These are phyloP conservation scores for Fomitopsis serialis DNA, from an alignment of 768 basidiomycete genomes.

Conservation along the genomic window DNA sequence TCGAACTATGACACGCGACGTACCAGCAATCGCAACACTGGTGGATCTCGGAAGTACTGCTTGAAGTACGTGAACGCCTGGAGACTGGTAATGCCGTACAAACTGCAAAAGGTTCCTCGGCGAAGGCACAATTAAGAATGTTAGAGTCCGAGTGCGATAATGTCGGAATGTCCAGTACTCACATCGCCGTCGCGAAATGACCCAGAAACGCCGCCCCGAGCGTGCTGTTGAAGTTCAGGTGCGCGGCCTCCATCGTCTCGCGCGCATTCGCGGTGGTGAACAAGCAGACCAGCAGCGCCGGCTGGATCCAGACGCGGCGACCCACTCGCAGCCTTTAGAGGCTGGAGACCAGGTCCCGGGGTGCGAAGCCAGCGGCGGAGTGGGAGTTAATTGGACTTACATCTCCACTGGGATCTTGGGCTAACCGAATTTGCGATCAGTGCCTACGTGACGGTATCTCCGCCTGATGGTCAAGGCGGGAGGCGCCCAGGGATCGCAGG, in stretches of 20 bases:
- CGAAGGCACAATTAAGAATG: not conserved
- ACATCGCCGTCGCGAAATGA: constrained; percentile 11
- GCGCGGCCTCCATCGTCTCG: not conserved
- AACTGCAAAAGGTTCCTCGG: not conserved
- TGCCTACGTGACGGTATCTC: too few species aligned
- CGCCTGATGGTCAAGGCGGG: too few species aligned
- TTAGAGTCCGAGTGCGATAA: not conserved
- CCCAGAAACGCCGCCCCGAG: constrained; percentile 16
- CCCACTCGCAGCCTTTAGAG: too few species aligned
- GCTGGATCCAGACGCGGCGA: too few species aligned
- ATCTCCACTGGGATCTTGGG: too few species aligned
- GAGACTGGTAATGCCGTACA: constrained; percentile 11
- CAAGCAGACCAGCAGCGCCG: not conserved
- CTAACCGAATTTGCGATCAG: too few species aligned
- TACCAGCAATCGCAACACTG: not conserved
- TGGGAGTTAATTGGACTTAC: too few species aligned
- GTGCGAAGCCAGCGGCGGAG: too few species aligned
- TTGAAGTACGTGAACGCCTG: constrained; percentile 8
- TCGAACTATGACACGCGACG: not conserved
- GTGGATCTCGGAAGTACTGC: constrained; percentile 1
- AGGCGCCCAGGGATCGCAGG: too few species aligned
- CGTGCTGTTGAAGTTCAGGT: constrained; percentile 9
- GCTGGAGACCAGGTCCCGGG: too few species aligned
- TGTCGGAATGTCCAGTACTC: not conserved
- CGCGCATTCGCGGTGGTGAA: not conserved